phyloP scores from a whole-genome alignment of 352 stramenopile species.

The Phytophthora tubulina region DNA sequence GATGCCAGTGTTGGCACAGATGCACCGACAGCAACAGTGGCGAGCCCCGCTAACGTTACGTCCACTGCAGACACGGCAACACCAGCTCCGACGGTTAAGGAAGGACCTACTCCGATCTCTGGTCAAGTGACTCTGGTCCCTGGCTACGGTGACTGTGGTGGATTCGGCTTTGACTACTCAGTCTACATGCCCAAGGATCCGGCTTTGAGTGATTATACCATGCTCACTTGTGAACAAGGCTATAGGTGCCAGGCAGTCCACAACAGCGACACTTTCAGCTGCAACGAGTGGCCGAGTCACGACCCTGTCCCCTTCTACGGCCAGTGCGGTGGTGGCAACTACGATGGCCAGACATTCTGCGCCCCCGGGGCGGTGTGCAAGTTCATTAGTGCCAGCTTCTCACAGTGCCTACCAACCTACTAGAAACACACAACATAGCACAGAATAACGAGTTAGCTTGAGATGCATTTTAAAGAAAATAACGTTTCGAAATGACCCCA shows the following conservation, averaged over 20 bases:
- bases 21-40: neutral
- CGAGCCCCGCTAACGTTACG: neutral
- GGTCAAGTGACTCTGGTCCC: conserved; percentile 28
- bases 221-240: conserved; percentile 28
- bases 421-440: conserved; percentile 2
- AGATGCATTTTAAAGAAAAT: too few species aligned
- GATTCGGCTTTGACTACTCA: conserved; percentile 32
- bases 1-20: neutral
- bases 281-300: conserved; percentile 35
- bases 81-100: conserved; percentile 10
- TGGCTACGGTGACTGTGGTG: conserved; percentile 30
- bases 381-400: conserved; percentile 39
- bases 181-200: conserved; percentile 31
- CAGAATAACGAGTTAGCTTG: neutral
- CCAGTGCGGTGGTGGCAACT: conserved; percentile 34
- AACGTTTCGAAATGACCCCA: too few species aligned
- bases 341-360: conserved; percentile 41
- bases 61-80: neutral
- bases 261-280: conserved; percentile 9
- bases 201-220: conserved; percentile 5
- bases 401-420: conserved; percentile 40
- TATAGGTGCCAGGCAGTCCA: conserved; percentile 31
- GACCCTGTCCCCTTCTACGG: conserved; percentile 36
- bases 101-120: conserved; percentile 8
- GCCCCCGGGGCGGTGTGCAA: conserved; percentile 38